Base-by-base conservation (phyloP, 495 filamentous ascomycete genomes). In the Penicillium cosmopolitanum region DNA sequence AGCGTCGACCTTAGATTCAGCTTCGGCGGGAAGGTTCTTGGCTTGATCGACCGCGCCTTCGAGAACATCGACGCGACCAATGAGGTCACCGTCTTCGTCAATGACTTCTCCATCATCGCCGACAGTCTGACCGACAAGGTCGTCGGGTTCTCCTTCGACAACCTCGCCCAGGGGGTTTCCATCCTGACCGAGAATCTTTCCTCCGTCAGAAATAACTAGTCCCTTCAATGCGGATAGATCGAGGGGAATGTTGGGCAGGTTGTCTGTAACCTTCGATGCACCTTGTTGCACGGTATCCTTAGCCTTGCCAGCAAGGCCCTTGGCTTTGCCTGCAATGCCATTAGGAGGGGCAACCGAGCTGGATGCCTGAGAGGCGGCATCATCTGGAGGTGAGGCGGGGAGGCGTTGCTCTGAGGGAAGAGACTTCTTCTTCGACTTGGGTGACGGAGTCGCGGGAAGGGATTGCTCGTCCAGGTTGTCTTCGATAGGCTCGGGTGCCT, bases 141-240 rank as follows among this genome's bases (percentile, higher is more conserved):
- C 77, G 16, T 77, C 75, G 5, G 73, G 66, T 28, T 79, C 71
- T 42, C 77, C 71, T 65, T 83, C 73, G 52, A 80, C 66, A 42
- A 74, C 60, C 53, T 77, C 48, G 35, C 73, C 77, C 48, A 80
- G 52, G 50, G 58, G 71, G 58, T 76, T 72, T 0, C 77, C 77
- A 16, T 70, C 72, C 25, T 74, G 56, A 18, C 78, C 77, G 13
- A 75, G 63, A 25, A 77, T 66, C 28, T 77, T 63, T 10, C 76
- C 80, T 15, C 66, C 77, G 28, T 81, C 75, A 9, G 70, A 70
- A 61, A 96, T 84, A 55, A 80, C 83, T 66, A 85, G 86, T 63
- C 84, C 85, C 56, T 87, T 87, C 42, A 95, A 76, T n/a, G 84
- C 70, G 0, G 88, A 87, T 42, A 89, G 79, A 66, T 93, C 87